Evolutionary conservation across 768 basidiomycete genomes (phyloP).

Genomic region (Phylloporus arenicola): DNA sequence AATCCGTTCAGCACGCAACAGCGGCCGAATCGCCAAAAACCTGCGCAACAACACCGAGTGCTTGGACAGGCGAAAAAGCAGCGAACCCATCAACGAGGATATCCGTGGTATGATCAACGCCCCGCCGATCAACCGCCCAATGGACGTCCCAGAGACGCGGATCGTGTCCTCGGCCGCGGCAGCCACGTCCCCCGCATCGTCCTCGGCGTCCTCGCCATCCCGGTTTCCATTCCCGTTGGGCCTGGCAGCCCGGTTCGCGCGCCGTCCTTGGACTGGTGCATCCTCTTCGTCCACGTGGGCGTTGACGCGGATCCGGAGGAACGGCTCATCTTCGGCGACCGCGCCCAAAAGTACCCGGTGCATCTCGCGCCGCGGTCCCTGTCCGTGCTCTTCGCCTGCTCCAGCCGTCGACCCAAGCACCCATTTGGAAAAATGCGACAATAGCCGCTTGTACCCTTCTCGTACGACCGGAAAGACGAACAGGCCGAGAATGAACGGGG

Average conservation of each 20-base stretch:
- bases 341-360: slow-evolving; percentile 23
- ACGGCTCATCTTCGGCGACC: slow-evolving; percentile 25
- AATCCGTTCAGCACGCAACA: slow-evolving; percentile 8
- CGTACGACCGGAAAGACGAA: slow-evolving; percentile 47
- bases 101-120: slow-evolving; percentile 65
- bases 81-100: slow-evolving; percentile 56
- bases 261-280: slow-evolving; percentile 9
- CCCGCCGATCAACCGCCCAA: slow-evolving; percentile 65
- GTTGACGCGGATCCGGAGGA: slow-evolving; percentile 26
- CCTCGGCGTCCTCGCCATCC: slow-evolving; percentile 9
- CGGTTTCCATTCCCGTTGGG: slow-evolving; percentile 10
- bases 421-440: slow-evolving; percentile 38
- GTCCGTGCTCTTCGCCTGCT: slow-evolving; percentile 6
- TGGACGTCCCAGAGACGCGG: slow-evolving; percentile 49
- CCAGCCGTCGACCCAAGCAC: slow-evolving; percentile 35
- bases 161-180: slow-evolving; percentile 57
- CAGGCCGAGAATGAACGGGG: slow-evolving; percentile 51
- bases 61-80: slow-evolving; percentile 52
- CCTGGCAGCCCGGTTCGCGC: slow-evolving; percentile 8
- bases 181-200: slow-evolving; percentile 30
- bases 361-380: slow-evolving; percentile 11
- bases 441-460: slow-evolving; percentile 38
- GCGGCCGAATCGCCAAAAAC: slow-evolving; percentile 21
- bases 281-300: slow-evolving; percentile 32
- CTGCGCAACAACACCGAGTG: slow-evolving; percentile 24